phyloP scores from a whole-genome alignment of 2,329 filamentous ascomycete species.

The Phialemoniopsis sp. region DNA sequence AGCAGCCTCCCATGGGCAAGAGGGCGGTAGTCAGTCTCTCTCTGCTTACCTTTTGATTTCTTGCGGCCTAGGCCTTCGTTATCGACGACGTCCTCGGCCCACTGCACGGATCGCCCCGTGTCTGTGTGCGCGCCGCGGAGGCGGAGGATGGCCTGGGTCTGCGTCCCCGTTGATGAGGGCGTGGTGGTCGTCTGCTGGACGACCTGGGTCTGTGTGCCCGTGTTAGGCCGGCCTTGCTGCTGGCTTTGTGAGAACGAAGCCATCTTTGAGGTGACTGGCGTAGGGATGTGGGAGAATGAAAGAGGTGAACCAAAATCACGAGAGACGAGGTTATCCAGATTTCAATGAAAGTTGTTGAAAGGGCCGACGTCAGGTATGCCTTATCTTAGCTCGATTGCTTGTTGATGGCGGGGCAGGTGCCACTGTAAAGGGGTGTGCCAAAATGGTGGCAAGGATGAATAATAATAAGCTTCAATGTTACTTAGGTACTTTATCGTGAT shows the following conservation, averaged over 20 bases:
- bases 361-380: no score
- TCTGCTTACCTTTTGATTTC: conserved; percentile 75
- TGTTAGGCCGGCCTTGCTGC: conserved; percentile 3
- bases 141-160: conserved; percentile 38
- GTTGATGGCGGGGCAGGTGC: no score
- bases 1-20: conserved; percentile 1
- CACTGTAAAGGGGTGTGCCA: no score
- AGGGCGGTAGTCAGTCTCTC: background rate
- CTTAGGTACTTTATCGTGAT: no score
- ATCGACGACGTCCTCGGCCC: conserved; percentile 90
- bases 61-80: conserved; percentile 95
- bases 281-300: background rate
- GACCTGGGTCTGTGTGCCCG: conserved; percentile 11
- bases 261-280: background rate
- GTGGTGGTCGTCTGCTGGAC: conserved; percentile 4
- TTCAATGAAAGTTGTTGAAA: background rate
- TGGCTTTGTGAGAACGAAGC: background rate
- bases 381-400: no score
- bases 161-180: conserved; percentile 10
- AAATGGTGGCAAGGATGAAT: no score
- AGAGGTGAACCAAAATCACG: background rate
- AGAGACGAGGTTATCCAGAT: background rate
- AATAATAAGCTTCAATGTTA: no score
- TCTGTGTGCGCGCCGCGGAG: conserved; percentile 44
- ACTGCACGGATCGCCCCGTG: conserved; percentile 67